Evolutionary conservation across 192 early-diverging fungal species (phyloP).

Genomic region (Coemansia sp.): DNA sequence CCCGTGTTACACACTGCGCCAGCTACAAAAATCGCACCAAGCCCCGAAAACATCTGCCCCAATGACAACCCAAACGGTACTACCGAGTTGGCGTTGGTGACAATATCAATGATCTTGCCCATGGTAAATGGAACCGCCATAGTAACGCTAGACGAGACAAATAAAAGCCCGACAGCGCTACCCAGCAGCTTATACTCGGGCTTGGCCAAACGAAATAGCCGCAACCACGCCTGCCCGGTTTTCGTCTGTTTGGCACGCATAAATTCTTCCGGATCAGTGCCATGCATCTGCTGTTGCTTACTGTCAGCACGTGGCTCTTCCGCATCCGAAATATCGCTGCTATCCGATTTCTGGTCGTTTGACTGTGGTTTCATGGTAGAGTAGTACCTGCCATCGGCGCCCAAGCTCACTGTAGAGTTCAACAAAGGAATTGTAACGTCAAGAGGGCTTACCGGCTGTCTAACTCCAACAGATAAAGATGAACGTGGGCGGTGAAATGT

Average conservation of each 20-base stretch:
- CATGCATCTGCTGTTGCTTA: conserved; percentile 5
- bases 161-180: conserved; percentile 57
- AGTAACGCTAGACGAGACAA: conserved; percentile 61
- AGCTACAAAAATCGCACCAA: conserved; percentile 54
- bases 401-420: conserved; percentile 12
- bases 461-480: background rate
- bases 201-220: conserved; percentile 43
- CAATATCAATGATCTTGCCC: conserved; percentile 68
- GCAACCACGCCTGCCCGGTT: conserved; percentile 42
- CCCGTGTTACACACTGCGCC: conserved; percentile 60
- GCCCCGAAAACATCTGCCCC: conserved; percentile 54
- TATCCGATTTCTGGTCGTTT: conserved; percentile 2
- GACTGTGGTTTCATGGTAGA: conserved; percentile 18
- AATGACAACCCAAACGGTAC: conserved; percentile 55
- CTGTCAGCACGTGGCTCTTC: background rate
- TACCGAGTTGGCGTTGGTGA: conserved; percentile 47
- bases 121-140: conserved; percentile 67
- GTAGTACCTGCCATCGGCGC: conserved; percentile 36
- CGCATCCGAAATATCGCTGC: conserved; percentile 6
- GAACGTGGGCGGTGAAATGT: background rate
- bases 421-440: background rate
- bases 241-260: conserved; percentile 12
- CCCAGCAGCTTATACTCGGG: conserved; percentile 50
- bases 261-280: conserved; percentile 35
- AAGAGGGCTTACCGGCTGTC: background rate